Percentiles rank a stretch among this genome's conserved stretches.
phyloP scores from a whole-genome alignment of 495 filamentous ascomycete species.

The Hyaloscypha finlandica region DNA sequence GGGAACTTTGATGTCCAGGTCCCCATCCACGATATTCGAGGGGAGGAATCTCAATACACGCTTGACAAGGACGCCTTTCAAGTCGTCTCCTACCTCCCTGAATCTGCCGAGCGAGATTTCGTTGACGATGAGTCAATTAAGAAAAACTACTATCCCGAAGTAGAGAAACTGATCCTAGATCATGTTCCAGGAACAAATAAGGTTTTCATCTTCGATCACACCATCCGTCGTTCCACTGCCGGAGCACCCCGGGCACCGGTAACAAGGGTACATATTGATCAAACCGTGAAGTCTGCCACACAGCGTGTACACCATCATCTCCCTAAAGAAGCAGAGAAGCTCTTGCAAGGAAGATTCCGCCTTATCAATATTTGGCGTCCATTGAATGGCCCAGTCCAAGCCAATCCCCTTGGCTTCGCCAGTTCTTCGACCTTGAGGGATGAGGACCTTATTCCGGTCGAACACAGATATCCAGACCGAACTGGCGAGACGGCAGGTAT shows the following conservation, averaged over 20 bases:
- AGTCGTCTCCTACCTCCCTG: slow-evolving; percentile 49
- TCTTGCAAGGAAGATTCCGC: slow-evolving; percentile 66
- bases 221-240: slow-evolving; percentile 65
- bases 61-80: slow-evolving; percentile 77
- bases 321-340: slow-evolving; percentile 52
- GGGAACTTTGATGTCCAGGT: slow-evolving; percentile 46
- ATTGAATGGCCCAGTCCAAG: slow-evolving; percentile 70
- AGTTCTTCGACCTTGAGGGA: slow-evolving; percentile 59
- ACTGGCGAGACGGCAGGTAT: slow-evolving; percentile 80
- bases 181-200: slow-evolving; percentile 61
- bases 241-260: slow-evolving; percentile 64
- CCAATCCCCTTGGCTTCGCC: slow-evolving; percentile 71
- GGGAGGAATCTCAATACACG: slow-evolving; percentile 58
- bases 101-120: slow-evolving; percentile 60
- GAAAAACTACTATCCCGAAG: slow-evolving; percentile 79
- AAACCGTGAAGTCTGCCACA: slow-evolving; percentile 64
- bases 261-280: slow-evolving; percentile 77
- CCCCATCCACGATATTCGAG: slow-evolving; percentile 66
- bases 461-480: slow-evolving; percentile 74
- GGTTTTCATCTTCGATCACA: slow-evolving; percentile 87
- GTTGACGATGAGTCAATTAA: slow-evolving; percentile 62
- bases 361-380: slow-evolving; percentile 91
- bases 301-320: slow-evolving; percentile 68
- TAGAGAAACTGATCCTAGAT: slow-evolving; percentile 63
- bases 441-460: slow-evolving; percentile 66